Evolutionary conservation across 2,329 filamentous ascomycete genomes (phyloP).

Genomic region (Penicillium italicum): DNA sequence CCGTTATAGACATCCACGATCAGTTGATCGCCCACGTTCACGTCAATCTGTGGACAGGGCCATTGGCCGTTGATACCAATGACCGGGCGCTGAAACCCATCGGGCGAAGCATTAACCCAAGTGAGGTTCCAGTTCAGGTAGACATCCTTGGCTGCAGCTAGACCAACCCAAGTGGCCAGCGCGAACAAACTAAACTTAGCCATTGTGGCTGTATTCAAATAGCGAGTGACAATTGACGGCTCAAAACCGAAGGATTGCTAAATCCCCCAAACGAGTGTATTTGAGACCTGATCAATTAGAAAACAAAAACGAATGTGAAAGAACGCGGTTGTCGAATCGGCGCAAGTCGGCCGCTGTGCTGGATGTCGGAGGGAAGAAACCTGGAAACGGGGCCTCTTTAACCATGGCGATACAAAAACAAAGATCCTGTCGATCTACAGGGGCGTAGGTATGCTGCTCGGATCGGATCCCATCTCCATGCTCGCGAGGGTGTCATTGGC

Average conservation of each 20-base stretch:
- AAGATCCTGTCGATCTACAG: slow-evolving; percentile 15
- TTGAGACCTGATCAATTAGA: slow-evolving; percentile 7
- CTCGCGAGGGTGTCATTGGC: slow-evolving; percentile 5
- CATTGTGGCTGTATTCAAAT: slow-evolving; percentile 14
- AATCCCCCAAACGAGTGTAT: slow-evolving; percentile 12
- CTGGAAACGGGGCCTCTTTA: slow-evolving; percentile 15
- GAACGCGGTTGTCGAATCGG: slow-evolving; percentile 13
- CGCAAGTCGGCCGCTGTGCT: slow-evolving; percentile 15
- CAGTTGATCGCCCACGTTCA: slow-evolving; percentile 36
- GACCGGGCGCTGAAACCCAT: slow-evolving; percentile 61
- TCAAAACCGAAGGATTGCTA: slow-evolving; percentile 13
- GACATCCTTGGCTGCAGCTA: slow-evolving; percentile 24
- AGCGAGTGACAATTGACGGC: slow-evolving; percentile 13
- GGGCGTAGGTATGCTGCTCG: slow-evolving; percentile 15
- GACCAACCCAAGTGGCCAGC: slow-evolving; percentile 17
- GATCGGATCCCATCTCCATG: not conserved
- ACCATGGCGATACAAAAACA: slow-evolving; percentile 1
- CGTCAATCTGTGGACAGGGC: slow-evolving; percentile 61
- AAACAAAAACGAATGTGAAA: slow-evolving; percentile 9
- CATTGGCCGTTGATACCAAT: slow-evolving; percentile 76
- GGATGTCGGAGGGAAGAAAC: not conserved
- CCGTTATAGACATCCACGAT: slow-evolving; percentile 42
- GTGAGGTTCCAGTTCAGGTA: slow-evolving; percentile 56
- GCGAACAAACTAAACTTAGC: slow-evolving; percentile 17
- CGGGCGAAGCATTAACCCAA: slow-evolving; percentile 70